Percentiles rank a stretch among this genome's conserved stretches.
Conservation (phyloP, 768 basidiomycete genomes). For the Kwoniella heveanensis region DNA sequence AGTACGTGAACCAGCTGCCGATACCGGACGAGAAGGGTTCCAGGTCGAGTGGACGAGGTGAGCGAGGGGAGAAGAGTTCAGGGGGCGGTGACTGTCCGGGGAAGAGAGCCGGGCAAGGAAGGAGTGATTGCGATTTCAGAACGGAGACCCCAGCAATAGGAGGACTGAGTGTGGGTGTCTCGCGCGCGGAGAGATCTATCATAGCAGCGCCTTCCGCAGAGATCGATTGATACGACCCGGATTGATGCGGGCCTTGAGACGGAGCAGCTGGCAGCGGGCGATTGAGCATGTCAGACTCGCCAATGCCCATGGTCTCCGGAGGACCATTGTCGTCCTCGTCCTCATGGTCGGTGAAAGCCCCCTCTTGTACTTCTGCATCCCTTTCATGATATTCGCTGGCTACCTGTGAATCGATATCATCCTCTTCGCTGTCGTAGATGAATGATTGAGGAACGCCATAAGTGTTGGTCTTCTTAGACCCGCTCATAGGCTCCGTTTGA, state of each 20-base stretch:
- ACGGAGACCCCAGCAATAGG: no score
- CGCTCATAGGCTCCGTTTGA: background rate
- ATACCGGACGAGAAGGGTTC: background rate
- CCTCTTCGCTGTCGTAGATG: constrained; percentile 31
- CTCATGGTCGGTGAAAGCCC: constrained; percentile 20
- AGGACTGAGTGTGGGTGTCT: no score
- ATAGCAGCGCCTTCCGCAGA: no score
- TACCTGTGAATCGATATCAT: constrained; percentile 15
- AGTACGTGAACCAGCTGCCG: constrained; percentile 21
- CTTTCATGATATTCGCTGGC: background rate
- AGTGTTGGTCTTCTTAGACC: constrained; percentile 4
- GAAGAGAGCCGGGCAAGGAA: background rate
- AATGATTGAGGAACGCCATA: constrained; percentile 33
- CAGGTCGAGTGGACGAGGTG: background rate
- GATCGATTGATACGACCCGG: no score
- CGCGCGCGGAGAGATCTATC: no score
- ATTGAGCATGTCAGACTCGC: no score
- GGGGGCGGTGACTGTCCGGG: background rate
- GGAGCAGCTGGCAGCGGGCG: no score
- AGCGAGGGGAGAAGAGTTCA: constrained; percentile 3
- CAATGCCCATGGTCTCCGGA: constrained; percentile 8
- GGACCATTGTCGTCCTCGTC: constrained; percentile 8
- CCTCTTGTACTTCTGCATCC: constrained; percentile 1
- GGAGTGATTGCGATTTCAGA: no score
- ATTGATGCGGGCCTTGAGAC: no score